Conservation (phyloP, 768 basidiomycete species). For the Phylloporus rhodoxanthus region DNA sequence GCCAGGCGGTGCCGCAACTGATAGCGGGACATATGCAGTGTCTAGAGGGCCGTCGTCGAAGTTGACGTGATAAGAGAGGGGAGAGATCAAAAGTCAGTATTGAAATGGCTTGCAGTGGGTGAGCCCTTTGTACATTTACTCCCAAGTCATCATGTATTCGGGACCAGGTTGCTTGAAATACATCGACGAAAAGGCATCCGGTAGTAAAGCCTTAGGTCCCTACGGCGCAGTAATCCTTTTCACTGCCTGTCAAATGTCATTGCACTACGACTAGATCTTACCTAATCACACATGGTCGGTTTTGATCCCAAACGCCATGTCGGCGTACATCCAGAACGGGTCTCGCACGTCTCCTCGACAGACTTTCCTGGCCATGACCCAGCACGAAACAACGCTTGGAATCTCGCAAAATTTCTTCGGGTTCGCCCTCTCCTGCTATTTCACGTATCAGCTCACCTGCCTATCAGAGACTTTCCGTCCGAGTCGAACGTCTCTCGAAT, state of each 20-base stretch:
- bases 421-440: slow-evolving; percentile 39
- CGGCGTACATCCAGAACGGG: slow-evolving; percentile 60
- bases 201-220: no score
- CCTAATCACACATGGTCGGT: slow-evolving; percentile 14
- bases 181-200: no score
- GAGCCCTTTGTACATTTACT: neutral
- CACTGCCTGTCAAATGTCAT: no score
- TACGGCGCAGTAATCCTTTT: no score
- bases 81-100: neutral
- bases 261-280: slow-evolving; percentile 14
- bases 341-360: slow-evolving; percentile 78
- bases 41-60: neutral
- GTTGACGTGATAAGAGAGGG: neutral
- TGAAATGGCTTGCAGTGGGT: neutral
- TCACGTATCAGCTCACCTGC: neutral
- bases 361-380: slow-evolving; percentile 90
- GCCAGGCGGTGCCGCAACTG: neutral
- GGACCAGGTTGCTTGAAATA: no score
- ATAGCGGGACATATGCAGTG: neutral
- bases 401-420: slow-evolving; percentile 65
- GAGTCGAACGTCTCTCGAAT: slow-evolving; percentile 74
- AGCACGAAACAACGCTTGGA: slow-evolving; percentile 81
- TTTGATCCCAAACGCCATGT: slow-evolving; percentile 53
- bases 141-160: no score
- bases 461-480: slow-evolving; percentile 61